Evolutionary conservation across 495 filamentous ascomycete species (phyloP), one percentile per base, ranked within the genome.

Genomic region (Bacidia gigantensis): DNA sequence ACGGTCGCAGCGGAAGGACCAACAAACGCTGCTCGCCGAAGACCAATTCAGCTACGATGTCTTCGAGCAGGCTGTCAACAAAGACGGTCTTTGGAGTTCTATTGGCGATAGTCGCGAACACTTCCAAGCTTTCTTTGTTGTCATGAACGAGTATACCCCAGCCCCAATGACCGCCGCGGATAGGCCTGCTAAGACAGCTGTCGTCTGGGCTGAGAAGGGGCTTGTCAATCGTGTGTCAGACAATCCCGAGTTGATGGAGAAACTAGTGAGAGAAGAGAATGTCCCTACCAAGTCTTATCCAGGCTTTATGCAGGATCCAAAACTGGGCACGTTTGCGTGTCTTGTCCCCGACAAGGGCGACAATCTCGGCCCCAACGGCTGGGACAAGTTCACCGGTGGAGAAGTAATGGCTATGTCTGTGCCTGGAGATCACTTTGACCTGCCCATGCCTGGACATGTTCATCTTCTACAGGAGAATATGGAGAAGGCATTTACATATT

Each of bases 221-320:
- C 38, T 57, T 12, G 40, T 57, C 51, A 50, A 54, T 32, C 55
- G 51, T 26, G 44, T 49, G 10, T 11, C 14, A 3, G 45, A 42
- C 32, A 39, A 57, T 5, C 52, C 52, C 22, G 18, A 11, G 29
- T 24, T 57, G 17, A 21, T 5, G 25, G n/a, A n/a, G n/a, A 32
- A 43, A 3, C 11, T 17, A 26, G 44, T 29, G n/a, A 25, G 50
- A 14, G 29, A 42, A n/a, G 51, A 50, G 10, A 35, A 50, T 42
- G 14, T 43, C 3, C 51, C 52, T 25, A 25, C 52, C 25, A 39
- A 39, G 35, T 10, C 35, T 39, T 39, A 39, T 39, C 35, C 35
- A 39, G 55, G 55, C 23, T 57, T 40, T 45, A 57, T 57, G 55
- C 45, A 49, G 42, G 55, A 57, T 57, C 23, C 55, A 3, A 54